Evolutionary conservation across 495 filamentous ascomycete species (phyloP).

Genomic region (Neurospora sp.): DNA sequence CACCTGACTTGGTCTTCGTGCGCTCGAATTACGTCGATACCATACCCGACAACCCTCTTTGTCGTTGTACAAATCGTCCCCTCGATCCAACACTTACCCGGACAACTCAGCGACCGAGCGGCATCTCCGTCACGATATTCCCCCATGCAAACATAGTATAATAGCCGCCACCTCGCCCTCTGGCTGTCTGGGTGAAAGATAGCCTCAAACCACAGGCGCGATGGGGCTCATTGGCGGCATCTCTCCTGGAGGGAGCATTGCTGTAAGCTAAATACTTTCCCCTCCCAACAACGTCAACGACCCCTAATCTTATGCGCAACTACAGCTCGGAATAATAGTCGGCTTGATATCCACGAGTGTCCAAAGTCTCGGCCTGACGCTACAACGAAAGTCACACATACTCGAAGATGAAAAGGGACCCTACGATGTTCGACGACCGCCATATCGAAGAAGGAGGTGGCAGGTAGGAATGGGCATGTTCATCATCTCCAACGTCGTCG

Average conservation of each 20-base stretch:
- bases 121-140: neutral
- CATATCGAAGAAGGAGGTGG: constrained; percentile 87
- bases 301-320: constrained; percentile 10
- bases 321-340: constrained; percentile 83
- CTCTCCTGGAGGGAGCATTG: constrained; percentile 78
- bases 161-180: constrained; percentile 7
- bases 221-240: constrained; percentile 75
- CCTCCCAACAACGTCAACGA: neutral
- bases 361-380: constrained; percentile 90
- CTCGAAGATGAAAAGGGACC: constrained; percentile 89
- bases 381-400: constrained; percentile 97
- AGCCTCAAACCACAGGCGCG: constrained; percentile 14
- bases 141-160: constrained; percentile 18
- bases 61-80: neutral
- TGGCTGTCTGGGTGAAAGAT: constrained; percentile 16
- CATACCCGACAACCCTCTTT: neutral
- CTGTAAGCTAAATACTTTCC: constrained; percentile 42
- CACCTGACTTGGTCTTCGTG: neutral
- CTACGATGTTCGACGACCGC: constrained; percentile 68
- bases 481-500: constrained; percentile 83
- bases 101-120: neutral
- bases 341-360: constrained; percentile 87
- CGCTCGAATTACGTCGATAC: neutral
- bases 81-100: neutral
- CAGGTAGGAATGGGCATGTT: constrained; percentile 98